Evolutionary conservation across 1,139 yeast genomes (phyloP), one percentile per base, ranked within the genome.

Genomic region (Protomyces macrosporus): DNA sequence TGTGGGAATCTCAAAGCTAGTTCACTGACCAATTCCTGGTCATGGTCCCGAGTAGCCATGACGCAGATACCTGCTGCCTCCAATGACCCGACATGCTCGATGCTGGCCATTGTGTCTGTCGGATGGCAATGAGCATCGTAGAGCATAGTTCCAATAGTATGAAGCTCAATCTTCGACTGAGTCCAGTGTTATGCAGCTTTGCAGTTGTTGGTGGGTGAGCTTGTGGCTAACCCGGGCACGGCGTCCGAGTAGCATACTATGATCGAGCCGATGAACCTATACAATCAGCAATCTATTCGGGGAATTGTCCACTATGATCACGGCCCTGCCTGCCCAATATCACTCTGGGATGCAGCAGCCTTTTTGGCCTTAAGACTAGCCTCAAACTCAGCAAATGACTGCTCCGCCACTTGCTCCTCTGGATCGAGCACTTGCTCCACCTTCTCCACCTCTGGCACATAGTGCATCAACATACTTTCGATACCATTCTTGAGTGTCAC

Each of bases 391-490:
- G 86, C 88, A 72, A 88, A 88, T 73, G 87, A 90, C 66, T 81
- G 81, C 64, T 86, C 73, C 0, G 90, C 87, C 51, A 79, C 77
- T 71, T 78, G 81, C 68, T 83, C 87, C 67, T 81, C 85, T n/a
- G 82, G 82, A 65, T 82, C 85, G 61, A 82, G 71, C 1, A 86
- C 84, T 68, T 88, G 90, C 72, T 82, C 84, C 7, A 88, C 93
- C 65, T 86, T 87, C 63, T 81, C 80, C 45, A 88, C 95, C 72
- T 88, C 95, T 68, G 88, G 95, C 40, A 88, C 85, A 71, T 88
- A 88, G 74, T 88, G 90, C 79, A 82, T 87, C 73, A 88, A 79
- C 96, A 88, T 88, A 58, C 86, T 79, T 74, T 88, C 95, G 63
- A 88, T 88, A 35, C 96, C 96, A 71, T 85, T 82, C 71, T 86